A percentile compares a stretch with the other conserved stretches of the same genome.
These are phyloP conservation scores for Parietaria judaica DNA, from an alignment of 306 rosid genomes.

Conservation along the genomic window DNA sequence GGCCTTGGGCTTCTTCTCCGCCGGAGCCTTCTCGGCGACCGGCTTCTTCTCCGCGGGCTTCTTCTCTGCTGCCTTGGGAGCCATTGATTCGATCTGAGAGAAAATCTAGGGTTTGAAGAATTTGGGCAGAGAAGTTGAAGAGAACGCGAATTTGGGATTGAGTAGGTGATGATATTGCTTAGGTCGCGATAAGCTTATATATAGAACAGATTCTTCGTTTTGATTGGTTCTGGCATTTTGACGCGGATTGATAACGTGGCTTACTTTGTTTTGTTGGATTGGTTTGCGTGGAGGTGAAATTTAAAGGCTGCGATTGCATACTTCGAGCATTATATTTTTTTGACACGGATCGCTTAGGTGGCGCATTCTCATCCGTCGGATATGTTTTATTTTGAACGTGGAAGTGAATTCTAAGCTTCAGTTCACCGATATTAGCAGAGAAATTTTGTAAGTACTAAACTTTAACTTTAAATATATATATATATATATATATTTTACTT, in stretches of 20 bases:
- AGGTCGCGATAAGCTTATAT: not conserved
- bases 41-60: conserved; percentile 3
- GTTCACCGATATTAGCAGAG: too few species aligned
- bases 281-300: not conserved
- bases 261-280: not conserved
- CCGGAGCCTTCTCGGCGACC: not conserved
- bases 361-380: too few species aligned
- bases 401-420: too few species aligned
- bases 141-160: not conserved
- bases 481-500: too few species aligned
- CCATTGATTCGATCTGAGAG: not conserved
- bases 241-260: not conserved
- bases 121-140: not conserved
- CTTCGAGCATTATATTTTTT: too few species aligned
- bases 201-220: not conserved
- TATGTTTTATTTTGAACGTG: too few species aligned
- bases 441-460: too few species aligned
- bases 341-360: too few species aligned
- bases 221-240: not conserved
- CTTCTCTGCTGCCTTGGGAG: not conserved
- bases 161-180: not conserved
- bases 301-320: not conserved
- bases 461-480: too few species aligned
- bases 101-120: not conserved
- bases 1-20: conserved; percentile 4